Evolutionary conservation across 139 green algal species (phyloP).

Genomic region (Limnomonas spitsbergensis): DNA sequence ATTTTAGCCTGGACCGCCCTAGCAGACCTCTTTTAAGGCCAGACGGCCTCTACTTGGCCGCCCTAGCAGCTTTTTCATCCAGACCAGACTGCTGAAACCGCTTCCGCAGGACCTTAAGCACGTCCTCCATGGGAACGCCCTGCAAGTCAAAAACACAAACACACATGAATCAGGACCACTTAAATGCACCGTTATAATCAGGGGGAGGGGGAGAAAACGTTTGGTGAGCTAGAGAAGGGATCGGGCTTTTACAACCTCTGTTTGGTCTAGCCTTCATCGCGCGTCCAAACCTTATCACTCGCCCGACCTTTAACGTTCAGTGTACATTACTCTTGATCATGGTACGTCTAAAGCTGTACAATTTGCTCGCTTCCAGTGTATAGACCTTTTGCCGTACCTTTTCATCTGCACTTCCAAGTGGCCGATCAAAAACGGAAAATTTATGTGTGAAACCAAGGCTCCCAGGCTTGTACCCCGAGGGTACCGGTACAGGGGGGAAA

Average conservation of each 20-base stretch:
- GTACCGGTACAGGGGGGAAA: no score
- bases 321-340: neutral
- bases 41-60: no score
- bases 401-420: no score
- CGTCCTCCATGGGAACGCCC: conserved; percentile 80
- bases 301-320: neutral
- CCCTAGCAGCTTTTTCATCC: conserved; percentile 83
- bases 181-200: neutral
- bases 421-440: no score
- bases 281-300: neutral
- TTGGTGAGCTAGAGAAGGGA: no score
- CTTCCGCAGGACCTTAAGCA: conserved; percentile 68
- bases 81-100: conserved; percentile 80
- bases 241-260: neutral
- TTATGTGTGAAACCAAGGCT: no score
- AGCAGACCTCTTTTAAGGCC: no score
- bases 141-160: conserved; percentile 30
- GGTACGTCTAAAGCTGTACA: no score
- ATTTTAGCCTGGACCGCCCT: no score
- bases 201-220: neutral
- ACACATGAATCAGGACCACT: neutral
- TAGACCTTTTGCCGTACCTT: no score
- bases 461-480: no score
- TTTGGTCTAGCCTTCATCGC: neutral
- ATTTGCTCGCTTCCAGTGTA: no score